These are phyloP conservation scores for Cercospora citrullina DNA, from an alignment of 2,329 filamentous ascomycete species.

Conservation along the genomic window DNA sequence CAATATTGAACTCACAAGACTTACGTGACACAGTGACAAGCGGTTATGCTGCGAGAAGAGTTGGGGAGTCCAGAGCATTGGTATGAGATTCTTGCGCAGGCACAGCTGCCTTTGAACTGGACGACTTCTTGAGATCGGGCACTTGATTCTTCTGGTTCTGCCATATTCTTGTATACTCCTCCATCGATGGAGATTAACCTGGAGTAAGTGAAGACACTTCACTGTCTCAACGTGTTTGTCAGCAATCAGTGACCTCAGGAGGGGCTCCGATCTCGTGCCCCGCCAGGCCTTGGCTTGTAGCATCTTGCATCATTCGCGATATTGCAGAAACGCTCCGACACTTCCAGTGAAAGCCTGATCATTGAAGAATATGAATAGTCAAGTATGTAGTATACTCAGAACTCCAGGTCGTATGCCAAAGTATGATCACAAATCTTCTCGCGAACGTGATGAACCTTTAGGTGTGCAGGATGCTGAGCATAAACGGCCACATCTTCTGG, in stretches of 20 bases:
- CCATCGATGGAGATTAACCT: neutral
- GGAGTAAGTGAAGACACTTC: neutral
- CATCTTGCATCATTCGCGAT: neutral
- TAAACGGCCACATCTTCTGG: slow-evolving; percentile 46
- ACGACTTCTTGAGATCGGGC: neutral
- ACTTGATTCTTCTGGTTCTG: slow-evolving; percentile 9
- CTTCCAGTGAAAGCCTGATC: neutral
- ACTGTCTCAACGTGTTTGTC: slow-evolving; percentile 1
- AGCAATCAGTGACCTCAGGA: neutral
- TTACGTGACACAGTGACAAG: slow-evolving; percentile 28
- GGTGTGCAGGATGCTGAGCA: slow-evolving; percentile 49
- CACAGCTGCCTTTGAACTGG: slow-evolving; percentile 30
- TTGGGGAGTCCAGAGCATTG: slow-evolving; percentile 21
- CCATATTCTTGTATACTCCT: slow-evolving; percentile 1
- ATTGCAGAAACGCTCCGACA: neutral
- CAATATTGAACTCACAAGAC: neutral
- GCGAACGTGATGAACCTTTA: slow-evolving; percentile 38
- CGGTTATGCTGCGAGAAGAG: neutral
- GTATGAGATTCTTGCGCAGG: slow-evolving; percentile 30
- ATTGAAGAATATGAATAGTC: neutral
- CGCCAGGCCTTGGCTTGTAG: neutral
- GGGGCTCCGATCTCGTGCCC: neutral
- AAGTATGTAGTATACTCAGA: slow-evolving; percentile 1
- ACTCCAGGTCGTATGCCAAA: slow-evolving; percentile 30
- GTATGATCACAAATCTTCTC: slow-evolving; percentile 27